Conservation (phyloP, 208 protist genomes). For the Crithidia fasciculata region DNA sequence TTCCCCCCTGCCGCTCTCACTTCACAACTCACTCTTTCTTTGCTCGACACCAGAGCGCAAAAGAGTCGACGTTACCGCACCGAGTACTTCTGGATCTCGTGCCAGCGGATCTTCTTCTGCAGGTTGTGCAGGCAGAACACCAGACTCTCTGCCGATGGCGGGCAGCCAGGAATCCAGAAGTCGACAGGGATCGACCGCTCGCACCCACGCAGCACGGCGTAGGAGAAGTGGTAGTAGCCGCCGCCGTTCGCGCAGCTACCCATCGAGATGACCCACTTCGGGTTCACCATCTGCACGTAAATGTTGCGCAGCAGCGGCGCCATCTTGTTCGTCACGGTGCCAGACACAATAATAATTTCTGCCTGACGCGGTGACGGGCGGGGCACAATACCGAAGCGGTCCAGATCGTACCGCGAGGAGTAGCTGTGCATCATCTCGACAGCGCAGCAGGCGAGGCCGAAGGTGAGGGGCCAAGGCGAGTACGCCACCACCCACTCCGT, state of each 20-base stretch:
- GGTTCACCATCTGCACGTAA: constrained; percentile 98
- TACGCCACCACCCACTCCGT: constrained; percentile 91
- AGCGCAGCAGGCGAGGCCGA: constrained; percentile 97
- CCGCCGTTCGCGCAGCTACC: constrained; percentile 98
- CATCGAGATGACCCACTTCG: constrained; percentile 95
- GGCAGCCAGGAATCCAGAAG: constrained; percentile 99
- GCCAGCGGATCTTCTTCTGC: constrained; percentile 94
- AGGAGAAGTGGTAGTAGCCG: constrained; percentile 99
- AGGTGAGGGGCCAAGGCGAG: constrained; percentile 98
- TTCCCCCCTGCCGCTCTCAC: not conserved
- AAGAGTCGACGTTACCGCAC: constrained; percentile 52
- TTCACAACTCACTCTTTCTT: not conserved
- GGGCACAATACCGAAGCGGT: constrained; percentile 98
- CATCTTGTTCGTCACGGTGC: constrained; percentile 99
- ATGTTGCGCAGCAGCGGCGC: constrained; percentile 97
- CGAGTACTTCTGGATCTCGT: constrained; percentile 93
- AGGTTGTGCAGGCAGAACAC: constrained; percentile 92
- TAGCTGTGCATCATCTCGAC: constrained; percentile 99
- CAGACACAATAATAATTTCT: constrained; percentile 99
- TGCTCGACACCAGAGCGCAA: not conserved
- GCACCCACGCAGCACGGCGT: constrained; percentile 96
- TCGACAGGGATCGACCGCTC: constrained; percentile 98
- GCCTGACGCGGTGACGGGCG: constrained; percentile 95
- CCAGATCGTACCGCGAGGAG: constrained; percentile 96
- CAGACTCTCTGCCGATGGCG: constrained; percentile 95